Evolutionary conservation across 2,329 filamentous ascomycete genomes (phyloP), one percentile per base, ranked within the genome.

Genomic region (Ramularia collo-cygni): DNA sequence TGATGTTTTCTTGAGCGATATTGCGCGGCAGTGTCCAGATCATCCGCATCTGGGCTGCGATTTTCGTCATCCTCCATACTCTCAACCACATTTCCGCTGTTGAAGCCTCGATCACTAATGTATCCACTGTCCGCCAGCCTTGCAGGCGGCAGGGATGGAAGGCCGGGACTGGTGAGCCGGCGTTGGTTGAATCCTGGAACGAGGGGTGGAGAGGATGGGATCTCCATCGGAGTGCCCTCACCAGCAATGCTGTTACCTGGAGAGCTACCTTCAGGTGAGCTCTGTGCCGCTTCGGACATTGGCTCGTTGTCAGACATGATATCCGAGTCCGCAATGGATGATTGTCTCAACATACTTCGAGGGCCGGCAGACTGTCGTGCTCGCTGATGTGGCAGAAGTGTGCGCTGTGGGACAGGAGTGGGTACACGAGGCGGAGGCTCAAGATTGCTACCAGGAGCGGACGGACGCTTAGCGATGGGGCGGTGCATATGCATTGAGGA

Each of bases 151-250:
- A 57, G 65, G 4, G 74, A 72, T 37, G 80, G 78, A 17, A 80
- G 60, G 15, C 72, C 66, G 2, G 90, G 92, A 58, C 90, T 96
- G 2, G 89, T 95, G 17, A 81, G 77, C 18, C 78, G 44, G 3
- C 46, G 47, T 13, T 47, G 41, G 17, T 52, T 55, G 33, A 47
- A 47, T 28, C 53, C 76, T 4, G 83, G 80, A 47, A 88, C 79
- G 1, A 93, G 72, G 1, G 92, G 92, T 10, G 90, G 90, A 3
- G 90, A 96, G 0, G 92, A 96, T 1, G 84, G 84, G 52, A 96
- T 86, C 38, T 86, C 85, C 35, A 79, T 79, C 3, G 87, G 83
- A 37, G 87, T 93, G 40, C 83, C 71, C 31, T 71, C 69, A 7
- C 69, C 63, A 43, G 67, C 49, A 16, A 52, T 42, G 40, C 57